Percentiles rank a stretch among this genome's conserved stretches.
phyloP scores from a whole-genome alignment of 2,329 filamentous ascomycete species.

The Boeremia exigua region DNA sequence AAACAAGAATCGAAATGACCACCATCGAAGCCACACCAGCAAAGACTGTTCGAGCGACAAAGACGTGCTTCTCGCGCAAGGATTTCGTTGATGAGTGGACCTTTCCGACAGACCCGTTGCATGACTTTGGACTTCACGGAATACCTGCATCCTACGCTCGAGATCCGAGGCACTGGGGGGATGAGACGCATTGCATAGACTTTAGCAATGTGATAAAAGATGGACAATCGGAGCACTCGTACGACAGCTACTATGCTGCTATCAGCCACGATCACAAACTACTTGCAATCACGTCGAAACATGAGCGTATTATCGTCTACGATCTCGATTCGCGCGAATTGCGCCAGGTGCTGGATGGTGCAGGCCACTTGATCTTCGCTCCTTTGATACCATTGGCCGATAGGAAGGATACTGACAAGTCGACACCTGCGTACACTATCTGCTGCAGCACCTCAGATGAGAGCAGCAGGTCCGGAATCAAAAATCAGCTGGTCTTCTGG shows the following conservation, averaged over 20 bases:
- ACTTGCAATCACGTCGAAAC: slow-evolving; percentile 28
- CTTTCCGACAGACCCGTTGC: slow-evolving; percentile 20
- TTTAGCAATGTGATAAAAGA: slow-evolving; percentile 11
- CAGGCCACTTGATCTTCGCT: slow-evolving; percentile 24
- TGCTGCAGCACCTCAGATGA: slow-evolving; percentile 20
- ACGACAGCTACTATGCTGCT: slow-evolving; percentile 18
- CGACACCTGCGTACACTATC: slow-evolving; percentile 29
- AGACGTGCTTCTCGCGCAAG: slow-evolving; percentile 6
- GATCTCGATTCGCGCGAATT: slow-evolving; percentile 30
- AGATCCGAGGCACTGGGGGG: slow-evolving; percentile 25
- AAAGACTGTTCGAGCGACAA: background rate
- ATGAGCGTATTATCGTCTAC: slow-evolving; percentile 27
- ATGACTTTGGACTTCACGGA: slow-evolving; percentile 23
- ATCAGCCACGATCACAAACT: slow-evolving; percentile 32
- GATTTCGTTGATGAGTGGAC: slow-evolving; percentile 21
- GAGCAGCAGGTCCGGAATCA: background rate
- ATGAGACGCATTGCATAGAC: slow-evolving; percentile 16
- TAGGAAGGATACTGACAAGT: background rate
- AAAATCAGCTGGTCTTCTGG: slow-evolving; percentile 32
- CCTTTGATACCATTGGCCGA: slow-evolving; percentile 3
- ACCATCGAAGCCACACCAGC: background rate
- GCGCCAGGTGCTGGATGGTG: slow-evolving; percentile 32
- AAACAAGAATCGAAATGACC: background rate
- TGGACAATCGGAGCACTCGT: background rate
- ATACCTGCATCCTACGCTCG: slow-evolving; percentile 21